These are phyloP conservation scores for Lyophyllum decastes DNA, from an alignment of 768 basidiomycete genomes.

Conservation along the genomic window DNA sequence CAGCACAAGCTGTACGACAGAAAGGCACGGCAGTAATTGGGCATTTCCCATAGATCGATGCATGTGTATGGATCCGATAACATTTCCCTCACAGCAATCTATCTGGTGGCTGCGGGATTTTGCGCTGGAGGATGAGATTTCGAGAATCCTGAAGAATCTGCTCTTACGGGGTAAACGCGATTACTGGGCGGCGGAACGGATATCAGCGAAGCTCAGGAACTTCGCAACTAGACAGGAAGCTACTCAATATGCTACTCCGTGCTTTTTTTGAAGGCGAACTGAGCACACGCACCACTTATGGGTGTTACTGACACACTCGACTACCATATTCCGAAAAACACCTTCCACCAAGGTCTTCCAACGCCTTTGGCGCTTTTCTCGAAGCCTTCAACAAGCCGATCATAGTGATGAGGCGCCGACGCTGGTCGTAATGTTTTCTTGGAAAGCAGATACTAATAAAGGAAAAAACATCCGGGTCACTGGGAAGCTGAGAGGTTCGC, in stretches of 20 bases:
- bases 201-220: neutral
- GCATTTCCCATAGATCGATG: neutral
- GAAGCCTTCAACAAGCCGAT: conserved; percentile 70
- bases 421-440: conserved; percentile 65
- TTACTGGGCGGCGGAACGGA: neutral
- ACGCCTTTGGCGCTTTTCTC: conserved; percentile 80
- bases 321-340: conserved; percentile 79
- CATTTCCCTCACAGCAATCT: neutral
- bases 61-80: neutral
- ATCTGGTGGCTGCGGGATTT: conserved; percentile 12
- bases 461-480: conserved; percentile 16
- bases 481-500: conserved; percentile 22
- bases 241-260: neutral
- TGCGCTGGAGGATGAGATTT: conserved; percentile 10
- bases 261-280: neutral
- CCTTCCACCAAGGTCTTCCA: conserved; percentile 80
- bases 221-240: neutral
- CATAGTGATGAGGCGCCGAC: conserved; percentile 74
- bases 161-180: neutral
- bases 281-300: neutral
- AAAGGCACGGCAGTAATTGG: neutral
- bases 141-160: conserved; percentile 1
- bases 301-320: neutral
- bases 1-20: neutral
- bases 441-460: conserved; percentile 64